Conservation (phyloP, 768 basidiomycete species). For the Collybia nuda region DNA sequence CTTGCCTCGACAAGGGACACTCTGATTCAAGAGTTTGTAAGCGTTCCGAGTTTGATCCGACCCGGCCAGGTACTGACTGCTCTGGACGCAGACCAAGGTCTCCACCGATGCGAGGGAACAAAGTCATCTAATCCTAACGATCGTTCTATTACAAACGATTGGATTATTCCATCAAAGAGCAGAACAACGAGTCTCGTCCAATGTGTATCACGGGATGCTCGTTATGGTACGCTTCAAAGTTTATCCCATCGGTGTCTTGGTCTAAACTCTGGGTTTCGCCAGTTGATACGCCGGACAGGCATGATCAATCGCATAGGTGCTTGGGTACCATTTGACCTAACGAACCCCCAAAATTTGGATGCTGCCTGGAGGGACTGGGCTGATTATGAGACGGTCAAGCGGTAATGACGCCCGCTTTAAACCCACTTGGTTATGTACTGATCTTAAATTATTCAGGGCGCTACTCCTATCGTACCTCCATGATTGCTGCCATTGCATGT, state of each 20-base stretch:
- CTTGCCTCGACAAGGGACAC: slow-evolving; percentile 44
- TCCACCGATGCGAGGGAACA: slow-evolving; percentile 33
- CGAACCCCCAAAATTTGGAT: slow-evolving; percentile 34
- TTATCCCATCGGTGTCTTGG: neutral
- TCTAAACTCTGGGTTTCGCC: neutral
- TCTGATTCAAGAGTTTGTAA: slow-evolving; percentile 56
- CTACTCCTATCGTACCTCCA: slow-evolving; percentile 54
- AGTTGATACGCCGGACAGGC: slow-evolving; percentile 50
- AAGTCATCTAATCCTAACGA: slow-evolving; percentile 43
- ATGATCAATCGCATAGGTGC: slow-evolving; percentile 40
- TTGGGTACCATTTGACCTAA: slow-evolving; percentile 44
- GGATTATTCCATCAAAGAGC: slow-evolving; percentile 53
- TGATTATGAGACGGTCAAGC: slow-evolving; percentile 54
- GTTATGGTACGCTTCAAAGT: slow-evolving; percentile 44
- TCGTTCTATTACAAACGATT: slow-evolving; percentile 55
- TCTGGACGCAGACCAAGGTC: slow-evolving; percentile 35
- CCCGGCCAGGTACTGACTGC: slow-evolving; percentile 10
- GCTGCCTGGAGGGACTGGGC: slow-evolving; percentile 58
- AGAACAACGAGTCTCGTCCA: slow-evolving; percentile 47
- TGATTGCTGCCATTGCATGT: slow-evolving; percentile 56
- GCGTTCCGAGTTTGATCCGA: slow-evolving; percentile 21
- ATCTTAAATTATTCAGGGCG: slow-evolving; percentile 29
- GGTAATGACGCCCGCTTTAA: slow-evolving; percentile 31
- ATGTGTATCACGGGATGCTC: slow-evolving; percentile 59
- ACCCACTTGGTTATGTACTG: neutral